Base-by-base conservation (phyloP, 805 yeast species). In the Starmerella bacillaris region DNA sequence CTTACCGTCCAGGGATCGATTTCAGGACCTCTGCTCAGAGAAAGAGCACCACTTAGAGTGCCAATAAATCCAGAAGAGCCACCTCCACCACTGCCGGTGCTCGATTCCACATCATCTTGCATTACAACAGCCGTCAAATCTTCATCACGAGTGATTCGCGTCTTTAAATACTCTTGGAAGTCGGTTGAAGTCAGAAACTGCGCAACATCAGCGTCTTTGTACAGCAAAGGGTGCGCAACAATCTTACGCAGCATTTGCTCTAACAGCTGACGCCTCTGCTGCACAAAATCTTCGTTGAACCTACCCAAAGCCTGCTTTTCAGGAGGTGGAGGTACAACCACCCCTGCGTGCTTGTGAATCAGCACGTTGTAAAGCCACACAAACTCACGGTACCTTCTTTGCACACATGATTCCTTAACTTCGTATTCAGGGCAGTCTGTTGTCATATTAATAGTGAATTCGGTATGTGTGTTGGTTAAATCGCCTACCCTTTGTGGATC, bases 221-320 rank as follows among this genome's bases (percentile, higher is more conserved):
- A 74, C 31, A 89, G 59, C 1, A 50, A 49, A 0, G 69, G 61
- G 41, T 68, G 71, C 24, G 56, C 56, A 5, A 78, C 61, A n/a
- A 80, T 74, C 50, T 77, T 78, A 24, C 55, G 58, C 39, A 89
- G 64, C 98, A 89, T 89, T 46, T 65, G 72, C 51, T 86, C 94
- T 50, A 89, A 63, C 4, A 86, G 79, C 18, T 74, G 61, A 38
- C 95, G 64, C 55, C 96, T 68, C 43, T 72, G 72, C 54, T 89
- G 95, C 34, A 89, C 72, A 47, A 89, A 84, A 47, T 75, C 83
- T 45, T 80, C 80, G 47, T 82, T 82, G 56, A 89, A 83, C 42
- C 94, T 67, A 4, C 96, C 95, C 37, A 84, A 75, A 5, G 78
- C 77, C 42, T 92, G 94, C 54, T 89, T 92, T 40, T 79, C 92